Evolutionary conservation across 805 yeast genomes (phyloP).

Genomic region (Candida xiaguanensis): DNA sequence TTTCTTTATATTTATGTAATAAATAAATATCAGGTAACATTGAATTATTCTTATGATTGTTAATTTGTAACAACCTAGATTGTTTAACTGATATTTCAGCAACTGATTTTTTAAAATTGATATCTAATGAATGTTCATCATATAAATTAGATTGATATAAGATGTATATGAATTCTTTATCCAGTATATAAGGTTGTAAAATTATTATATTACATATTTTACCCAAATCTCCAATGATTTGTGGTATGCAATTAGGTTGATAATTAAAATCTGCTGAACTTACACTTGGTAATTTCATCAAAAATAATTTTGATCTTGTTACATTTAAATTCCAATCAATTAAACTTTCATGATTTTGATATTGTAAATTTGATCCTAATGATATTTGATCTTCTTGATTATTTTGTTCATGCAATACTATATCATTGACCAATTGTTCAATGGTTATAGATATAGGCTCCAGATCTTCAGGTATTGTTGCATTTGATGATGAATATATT

Average conservation of each 20-base stretch:
- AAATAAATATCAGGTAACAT: slow-evolving; percentile 18
- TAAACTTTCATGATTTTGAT: slow-evolving; percentile 38
- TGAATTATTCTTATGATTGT: slow-evolving; percentile 17
- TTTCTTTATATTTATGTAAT: slow-evolving; percentile 37
- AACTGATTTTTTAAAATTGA: slow-evolving; percentile 41
- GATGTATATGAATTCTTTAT: slow-evolving; percentile 39
- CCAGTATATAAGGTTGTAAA: slow-evolving; percentile 39
- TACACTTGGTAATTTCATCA: slow-evolving; percentile 36
- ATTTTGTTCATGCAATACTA: slow-evolving; percentile 34
- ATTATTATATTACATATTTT: slow-evolving; percentile 35
- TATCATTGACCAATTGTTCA: slow-evolving; percentile 42
- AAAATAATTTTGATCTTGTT: slow-evolving; percentile 44
- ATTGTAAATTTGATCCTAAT: slow-evolving; percentile 36
- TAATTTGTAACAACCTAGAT: slow-evolving; percentile 39
- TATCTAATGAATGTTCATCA: slow-evolving; percentile 46
- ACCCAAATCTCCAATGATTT: slow-evolving; percentile 41
- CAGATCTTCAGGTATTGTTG: slow-evolving; percentile 43
- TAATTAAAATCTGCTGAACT: slow-evolving; percentile 32
- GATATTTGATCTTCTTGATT: slow-evolving; percentile 34
- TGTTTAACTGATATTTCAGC: slow-evolving; percentile 50
- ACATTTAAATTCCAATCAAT: slow-evolving; percentile 53
- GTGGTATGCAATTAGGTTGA: slow-evolving; percentile 31
- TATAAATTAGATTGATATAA: slow-evolving; percentile 43
- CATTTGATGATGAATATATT: slow-evolving; percentile 37
- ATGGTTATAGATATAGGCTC: slow-evolving; percentile 41